Conservation (phyloP, 495 filamentous ascomycete species). For the Penicillium tannophilum region DNA sequence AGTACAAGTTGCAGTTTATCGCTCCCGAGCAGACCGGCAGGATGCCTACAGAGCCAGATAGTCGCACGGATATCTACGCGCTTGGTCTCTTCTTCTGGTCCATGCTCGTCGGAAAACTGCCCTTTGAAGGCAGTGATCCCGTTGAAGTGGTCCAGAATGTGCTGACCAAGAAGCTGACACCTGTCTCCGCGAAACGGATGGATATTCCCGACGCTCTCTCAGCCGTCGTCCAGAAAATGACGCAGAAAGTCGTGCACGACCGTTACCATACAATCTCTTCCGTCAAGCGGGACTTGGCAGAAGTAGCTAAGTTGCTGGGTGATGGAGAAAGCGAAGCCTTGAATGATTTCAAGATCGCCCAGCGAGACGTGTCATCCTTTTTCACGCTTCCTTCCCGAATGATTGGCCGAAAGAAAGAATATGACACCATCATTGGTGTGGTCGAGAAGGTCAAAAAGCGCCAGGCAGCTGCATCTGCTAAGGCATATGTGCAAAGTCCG, state of each 20-base stretch:
- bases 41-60: slow-evolving; percentile 86
- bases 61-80: slow-evolving; percentile 86
- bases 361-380: slow-evolving; percentile 80
- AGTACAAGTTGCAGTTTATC: slow-evolving; percentile 84
- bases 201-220: slow-evolving; percentile 82
- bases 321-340: slow-evolving; percentile 72
- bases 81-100: slow-evolving; percentile 85
- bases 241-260: slow-evolving; percentile 78
- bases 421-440: slow-evolving; percentile 64
- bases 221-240: slow-evolving; percentile 85
- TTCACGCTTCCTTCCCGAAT: slow-evolving; percentile 80
- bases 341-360: slow-evolving; percentile 68
- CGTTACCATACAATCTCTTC: slow-evolving; percentile 84
- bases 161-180: slow-evolving; percentile 71
- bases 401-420: slow-evolving; percentile 76
- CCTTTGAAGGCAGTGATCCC: slow-evolving; percentile 75
- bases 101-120: slow-evolving; percentile 73
- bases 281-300: slow-evolving; percentile 71
- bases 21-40: slow-evolving; percentile 91
- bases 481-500: slow-evolving; percentile 40
- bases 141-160: slow-evolving; percentile 89
- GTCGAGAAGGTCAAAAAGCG: slow-evolving; percentile 70
- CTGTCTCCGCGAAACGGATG: slow-evolving; percentile 69
- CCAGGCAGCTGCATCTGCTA: slow-evolving; percentile 54
- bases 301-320: slow-evolving; percentile 68